A percentile compares a stretch with the other conserved stretches of the same genome.
Conservation (phyloP, 306 rosid species). For the Acacia confusa region DNA sequence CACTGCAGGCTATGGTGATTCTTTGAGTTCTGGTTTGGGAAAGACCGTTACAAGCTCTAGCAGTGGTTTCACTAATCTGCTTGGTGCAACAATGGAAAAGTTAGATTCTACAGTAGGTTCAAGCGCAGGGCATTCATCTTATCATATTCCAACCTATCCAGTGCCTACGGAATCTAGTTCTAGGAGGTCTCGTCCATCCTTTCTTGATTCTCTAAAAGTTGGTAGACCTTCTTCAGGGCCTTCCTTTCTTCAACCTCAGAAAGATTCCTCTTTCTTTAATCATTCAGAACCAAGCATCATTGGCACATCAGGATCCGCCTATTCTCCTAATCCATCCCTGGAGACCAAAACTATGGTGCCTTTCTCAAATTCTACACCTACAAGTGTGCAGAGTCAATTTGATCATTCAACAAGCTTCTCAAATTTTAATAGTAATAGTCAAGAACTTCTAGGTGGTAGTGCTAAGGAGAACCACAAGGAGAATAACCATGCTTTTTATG, state of each 20-base stretch:
- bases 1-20: conserved; percentile 40
- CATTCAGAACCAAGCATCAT: conserved; percentile 45
- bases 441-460: conserved; percentile 39
- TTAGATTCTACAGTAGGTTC: conserved; percentile 42
- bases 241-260: conserved; percentile 46
- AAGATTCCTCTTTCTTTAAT: conserved; percentile 45
- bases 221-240: conserved; percentile 55
- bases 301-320: conserved; percentile 40
- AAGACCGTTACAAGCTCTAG: conserved; percentile 40
- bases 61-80: conserved; percentile 40
- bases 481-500: conserved; percentile 51
- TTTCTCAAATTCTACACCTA: conserved; percentile 40
- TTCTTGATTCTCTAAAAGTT: conserved; percentile 79
- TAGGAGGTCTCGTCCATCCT: conserved; percentile 80
- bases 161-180: conserved; percentile 56
- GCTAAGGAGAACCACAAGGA: conserved; percentile 58
- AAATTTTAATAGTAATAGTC: conserved; percentile 33
- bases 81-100: conserved; percentile 43
- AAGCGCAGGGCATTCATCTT: conserved; percentile 47
- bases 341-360: conserved; percentile 45
- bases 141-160: conserved; percentile 46
- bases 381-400: conserved; percentile 40
- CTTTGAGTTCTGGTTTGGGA: conserved; percentile 42
- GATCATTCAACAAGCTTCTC: conserved; percentile 39
- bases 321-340: conserved; percentile 46